phyloP scores from a whole-genome alignment of 768 basidiomycete species.

The Panaeolus cyanescens region DNA sequence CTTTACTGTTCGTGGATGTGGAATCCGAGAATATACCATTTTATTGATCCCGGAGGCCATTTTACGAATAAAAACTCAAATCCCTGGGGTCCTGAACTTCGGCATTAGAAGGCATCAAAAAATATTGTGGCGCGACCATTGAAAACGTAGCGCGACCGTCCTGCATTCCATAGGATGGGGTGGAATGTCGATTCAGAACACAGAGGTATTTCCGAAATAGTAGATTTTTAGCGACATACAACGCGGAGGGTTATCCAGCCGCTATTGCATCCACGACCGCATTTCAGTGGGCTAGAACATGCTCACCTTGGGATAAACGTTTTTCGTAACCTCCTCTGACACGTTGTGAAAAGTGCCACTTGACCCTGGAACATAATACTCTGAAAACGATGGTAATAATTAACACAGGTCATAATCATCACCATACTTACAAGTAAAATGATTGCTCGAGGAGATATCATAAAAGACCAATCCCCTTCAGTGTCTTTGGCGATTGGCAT shows the following conservation, averaged over 20 bases:
- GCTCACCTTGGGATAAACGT: background rate
- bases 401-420: background rate
- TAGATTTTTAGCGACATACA: background rate
- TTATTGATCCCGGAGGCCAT: too few relatives aligned
- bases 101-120: too few relatives aligned
- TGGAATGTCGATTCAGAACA: conserved; percentile 3
- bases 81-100: too few relatives aligned
- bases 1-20: too few relatives aligned
- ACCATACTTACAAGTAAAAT: background rate
- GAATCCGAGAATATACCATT: too few relatives aligned
- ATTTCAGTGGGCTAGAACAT: background rate
- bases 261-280: background rate
- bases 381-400: background rate
- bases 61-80: too few relatives aligned
- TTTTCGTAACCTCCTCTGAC: background rate
- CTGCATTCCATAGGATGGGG: too few relatives aligned
- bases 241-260: background rate
- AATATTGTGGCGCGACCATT: too few relatives aligned
- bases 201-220: conserved; percentile 3
- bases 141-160: too few relatives aligned
- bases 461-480: too few relatives aligned
- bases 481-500: background rate
- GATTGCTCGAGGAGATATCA: background rate
- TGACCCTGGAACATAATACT: background rate
- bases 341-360: conserved; percentile 3